Conservation (phyloP, 257 asterid species). For the Nicotiana knightiana region DNA sequence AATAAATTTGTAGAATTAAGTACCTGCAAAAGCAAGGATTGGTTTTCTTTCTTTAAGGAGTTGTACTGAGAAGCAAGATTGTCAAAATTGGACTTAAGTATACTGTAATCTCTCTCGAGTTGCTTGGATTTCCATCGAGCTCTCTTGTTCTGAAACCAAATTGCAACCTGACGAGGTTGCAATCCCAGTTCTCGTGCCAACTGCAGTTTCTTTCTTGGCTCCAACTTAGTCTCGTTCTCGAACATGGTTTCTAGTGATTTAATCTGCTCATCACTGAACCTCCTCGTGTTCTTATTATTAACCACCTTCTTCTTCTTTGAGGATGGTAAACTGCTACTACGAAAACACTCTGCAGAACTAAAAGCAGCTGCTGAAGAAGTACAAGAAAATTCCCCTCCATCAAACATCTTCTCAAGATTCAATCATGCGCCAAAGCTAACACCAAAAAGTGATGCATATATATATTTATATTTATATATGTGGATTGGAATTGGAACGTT, state of each 20-base stretch:
- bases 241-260: conserved; percentile 41
- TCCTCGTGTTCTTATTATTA: conserved; percentile 22
- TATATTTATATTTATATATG: background rate
- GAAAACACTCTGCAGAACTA: conserved; percentile 13
- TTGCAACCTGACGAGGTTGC: conserved; percentile 61
- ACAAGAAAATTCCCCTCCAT: conserved; percentile 17
- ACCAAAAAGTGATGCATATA: background rate
- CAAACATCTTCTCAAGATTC: conserved; percentile 12
- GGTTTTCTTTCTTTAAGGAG: conserved; percentile 34
- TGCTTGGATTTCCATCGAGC: conserved; percentile 66
- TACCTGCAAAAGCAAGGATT: conserved; percentile 41
- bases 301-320: conserved; percentile 21
- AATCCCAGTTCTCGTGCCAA: conserved; percentile 46
- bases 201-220: conserved; percentile 40
- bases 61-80: conserved; percentile 31
- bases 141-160: conserved; percentile 69
- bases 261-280: conserved; percentile 54
- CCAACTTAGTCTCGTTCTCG: conserved; percentile 41
- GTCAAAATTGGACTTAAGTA: conserved; percentile 28
- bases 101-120: conserved; percentile 34
- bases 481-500: background rate
- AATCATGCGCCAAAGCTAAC: background rate
- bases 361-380: conserved; percentile 11
- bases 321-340: background rate
- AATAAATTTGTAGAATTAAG: background rate